Base-by-base conservation (phyloP, 495 filamentous ascomycete genomes). In the Podospora fimiseda region DNA sequence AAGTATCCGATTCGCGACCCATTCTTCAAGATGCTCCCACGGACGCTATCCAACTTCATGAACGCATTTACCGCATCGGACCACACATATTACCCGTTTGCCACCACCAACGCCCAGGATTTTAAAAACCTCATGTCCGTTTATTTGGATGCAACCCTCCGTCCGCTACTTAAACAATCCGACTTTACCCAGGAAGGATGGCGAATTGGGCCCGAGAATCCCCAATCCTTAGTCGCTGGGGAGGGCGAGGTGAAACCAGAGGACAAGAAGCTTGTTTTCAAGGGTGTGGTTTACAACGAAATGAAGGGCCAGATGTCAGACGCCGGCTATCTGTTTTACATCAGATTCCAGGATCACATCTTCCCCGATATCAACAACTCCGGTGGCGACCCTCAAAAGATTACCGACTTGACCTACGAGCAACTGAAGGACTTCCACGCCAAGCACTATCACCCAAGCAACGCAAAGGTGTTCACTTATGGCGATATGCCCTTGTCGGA, bases 241-340 rank as follows among this genome's bases (percentile, higher is more conserved):
- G 73, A 75, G 9, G 68, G 60, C 19, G 52, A 73, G 66, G 66
- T 53, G 33, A 62, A 60, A 19, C 62, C 65, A 50, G 72, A 68
- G 47, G 72, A 70, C 45, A 78, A 72, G 47, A 81, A 79, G 33
- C 80, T 97, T 16, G 85, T 96, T 13, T 98, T 98, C 76, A 98
- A 98, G 67, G 93, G 93, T 19, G 93, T 98, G 9, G 93, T 98
- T 19, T 98, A 98, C 70, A 98, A 98, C 63, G 93, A 98, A 71
- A 98, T 98, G 93, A 98, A 98, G 70, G 93, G 93, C 0, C 90
- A 96, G 64, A 95, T 97, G 82, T 97, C 93, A 7, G 93, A 97
- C 68, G 88, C 93, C 13, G 89, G 89, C 60, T 97, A 98, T 67
- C 77, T 97, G 2, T 98, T 86, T 72, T 96, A 95, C 59, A 93